phyloP scores from a whole-genome alignment of 495 filamentous ascomycete genomes.

The Talaromyces borbonicus region DNA sequence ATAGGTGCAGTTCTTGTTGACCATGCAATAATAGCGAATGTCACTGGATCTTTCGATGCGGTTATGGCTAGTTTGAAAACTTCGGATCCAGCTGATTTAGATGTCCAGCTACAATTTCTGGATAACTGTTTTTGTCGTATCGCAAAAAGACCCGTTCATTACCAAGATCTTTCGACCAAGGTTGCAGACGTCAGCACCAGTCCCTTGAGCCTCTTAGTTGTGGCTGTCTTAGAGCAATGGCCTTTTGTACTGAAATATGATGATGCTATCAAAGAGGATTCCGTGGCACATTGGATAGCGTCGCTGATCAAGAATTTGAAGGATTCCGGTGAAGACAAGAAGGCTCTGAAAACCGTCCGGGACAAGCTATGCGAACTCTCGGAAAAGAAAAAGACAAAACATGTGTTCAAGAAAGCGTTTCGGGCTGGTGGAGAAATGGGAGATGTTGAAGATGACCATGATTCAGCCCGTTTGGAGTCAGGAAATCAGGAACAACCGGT shows the following conservation, averaged over 20 bases:
- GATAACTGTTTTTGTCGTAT: conserved; percentile 70
- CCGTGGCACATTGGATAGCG: conserved; percentile 47
- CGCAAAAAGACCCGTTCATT: conserved; percentile 64
- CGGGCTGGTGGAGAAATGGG: conserved; percentile 21
- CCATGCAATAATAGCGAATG: conserved; percentile 24
- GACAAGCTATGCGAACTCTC: conserved; percentile 28
- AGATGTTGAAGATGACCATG: conserved; percentile 7
- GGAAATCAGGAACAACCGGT: neutral
- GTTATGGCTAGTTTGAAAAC: conserved; percentile 34
- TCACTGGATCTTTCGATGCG: conserved; percentile 24
- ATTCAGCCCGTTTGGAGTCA: conserved; percentile 16
- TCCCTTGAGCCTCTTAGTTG: conserved; percentile 43
- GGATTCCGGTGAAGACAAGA: conserved; percentile 31
- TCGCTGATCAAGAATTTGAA: conserved; percentile 36
- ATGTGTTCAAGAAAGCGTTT: conserved; percentile 31
- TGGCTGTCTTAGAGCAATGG: conserved; percentile 67
- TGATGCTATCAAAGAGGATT: conserved; percentile 22
- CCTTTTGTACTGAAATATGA: conserved; percentile 50
- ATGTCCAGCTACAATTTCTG: conserved; percentile 46
- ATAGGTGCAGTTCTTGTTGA: conserved; percentile 26
- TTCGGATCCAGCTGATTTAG: conserved; percentile 23
- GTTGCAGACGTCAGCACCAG: conserved; percentile 27
- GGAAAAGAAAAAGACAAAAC: conserved; percentile 27
- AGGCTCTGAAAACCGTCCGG: conserved; percentile 30
- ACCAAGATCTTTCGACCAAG: conserved; percentile 41